These are phyloP conservation scores for Rhodosporidiobolus sp. DNA, from an alignment of 768 basidiomycete species.

Conservation along the genomic window DNA sequence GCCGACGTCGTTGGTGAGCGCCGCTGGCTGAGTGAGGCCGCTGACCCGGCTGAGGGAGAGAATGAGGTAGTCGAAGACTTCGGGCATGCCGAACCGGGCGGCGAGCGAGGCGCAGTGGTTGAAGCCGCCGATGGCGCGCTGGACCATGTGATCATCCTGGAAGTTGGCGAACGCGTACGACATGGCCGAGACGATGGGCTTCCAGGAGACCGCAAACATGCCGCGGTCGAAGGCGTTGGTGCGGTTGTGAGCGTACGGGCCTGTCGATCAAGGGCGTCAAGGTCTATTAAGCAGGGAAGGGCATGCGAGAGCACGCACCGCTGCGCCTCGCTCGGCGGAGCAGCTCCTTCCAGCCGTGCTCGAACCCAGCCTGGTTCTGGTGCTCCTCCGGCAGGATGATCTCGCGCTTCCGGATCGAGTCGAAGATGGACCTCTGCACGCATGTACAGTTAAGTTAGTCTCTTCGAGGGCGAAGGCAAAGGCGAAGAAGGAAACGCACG, in stretches of 20 bases:
- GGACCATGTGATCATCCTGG: constrained; percentile 94
- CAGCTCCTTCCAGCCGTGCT: constrained; percentile 98
- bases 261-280: no score
- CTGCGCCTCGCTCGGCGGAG: constrained; percentile 67
- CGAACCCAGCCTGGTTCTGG: constrained; percentile 91
- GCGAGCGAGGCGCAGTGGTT: constrained; percentile 92
- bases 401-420: constrained; percentile 88
- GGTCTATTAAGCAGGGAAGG: not conserved
- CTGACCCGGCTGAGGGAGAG: constrained; percentile 89
- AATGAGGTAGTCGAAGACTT: constrained; percentile 96
- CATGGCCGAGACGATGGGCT: constrained; percentile 85
- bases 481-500: constrained; percentile 53
- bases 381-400: constrained; percentile 98
- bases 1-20: constrained; percentile 59
- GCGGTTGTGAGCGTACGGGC: constrained; percentile 71
- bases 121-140: constrained; percentile 92
- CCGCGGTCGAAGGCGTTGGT: constrained; percentile 76
- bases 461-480: constrained; percentile 12
- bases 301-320: constrained; percentile 12
- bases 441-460: not conserved
- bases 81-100: constrained; percentile 78
- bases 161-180: constrained; percentile 93
- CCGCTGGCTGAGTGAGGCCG: constrained; percentile 68
- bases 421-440: constrained; percentile 81
- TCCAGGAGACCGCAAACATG: constrained; percentile 94